Evolutionary conservation across 768 basidiomycete genomes (phyloP).

Genomic region (Pluteus cervinus): DNA sequence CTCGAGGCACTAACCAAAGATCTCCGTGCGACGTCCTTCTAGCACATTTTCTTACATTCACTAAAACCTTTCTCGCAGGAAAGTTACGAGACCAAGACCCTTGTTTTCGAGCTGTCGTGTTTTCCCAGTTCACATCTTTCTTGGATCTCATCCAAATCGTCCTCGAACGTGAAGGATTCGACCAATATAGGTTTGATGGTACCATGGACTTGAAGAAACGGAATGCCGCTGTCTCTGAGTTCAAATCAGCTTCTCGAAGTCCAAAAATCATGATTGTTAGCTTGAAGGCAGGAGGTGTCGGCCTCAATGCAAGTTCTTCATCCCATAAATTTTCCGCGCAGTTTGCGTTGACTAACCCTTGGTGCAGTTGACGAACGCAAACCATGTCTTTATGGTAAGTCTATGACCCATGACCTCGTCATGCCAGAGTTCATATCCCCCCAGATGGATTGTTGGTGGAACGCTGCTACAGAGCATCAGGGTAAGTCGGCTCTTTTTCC

Average conservation of each 20-base stretch:
- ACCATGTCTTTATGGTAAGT: slow-evolving; percentile 81
- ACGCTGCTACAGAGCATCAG: slow-evolving; percentile 77
- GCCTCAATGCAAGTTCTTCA: slow-evolving; percentile 59
- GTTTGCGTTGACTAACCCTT: slow-evolving; percentile 2
- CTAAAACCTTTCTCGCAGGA: slow-evolving; percentile 26
- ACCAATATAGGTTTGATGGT: slow-evolving; percentile 84
- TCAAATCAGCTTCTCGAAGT: slow-evolving; percentile 60
- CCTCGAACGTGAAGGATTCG: slow-evolving; percentile 61
- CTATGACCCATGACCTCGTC: background rate
- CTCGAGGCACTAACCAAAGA: slow-evolving; percentile 74
- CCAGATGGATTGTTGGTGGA: slow-evolving; percentile 95
- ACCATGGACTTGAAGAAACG: slow-evolving; percentile 86
- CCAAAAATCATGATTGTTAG: slow-evolving; percentile 77
- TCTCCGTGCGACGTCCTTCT: slow-evolving; percentile 42
- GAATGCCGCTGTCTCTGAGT: slow-evolving; percentile 67
- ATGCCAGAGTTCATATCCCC: slow-evolving; percentile 6
- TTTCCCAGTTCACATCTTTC: slow-evolving; percentile 88
- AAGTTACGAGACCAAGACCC: slow-evolving; percentile 67
- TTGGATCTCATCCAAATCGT: slow-evolving; percentile 73
- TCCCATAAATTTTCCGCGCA: background rate
- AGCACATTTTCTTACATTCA: background rate
- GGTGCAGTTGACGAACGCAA: slow-evolving; percentile 72
- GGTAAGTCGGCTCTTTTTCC: slow-evolving; percentile 28
- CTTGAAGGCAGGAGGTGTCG: slow-evolving; percentile 89
- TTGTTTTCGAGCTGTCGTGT: slow-evolving; percentile 77